Evolutionary conservation across 352 stramenopile genomes (phyloP).

Genomic region (Phytophthora citrophthora): DNA sequence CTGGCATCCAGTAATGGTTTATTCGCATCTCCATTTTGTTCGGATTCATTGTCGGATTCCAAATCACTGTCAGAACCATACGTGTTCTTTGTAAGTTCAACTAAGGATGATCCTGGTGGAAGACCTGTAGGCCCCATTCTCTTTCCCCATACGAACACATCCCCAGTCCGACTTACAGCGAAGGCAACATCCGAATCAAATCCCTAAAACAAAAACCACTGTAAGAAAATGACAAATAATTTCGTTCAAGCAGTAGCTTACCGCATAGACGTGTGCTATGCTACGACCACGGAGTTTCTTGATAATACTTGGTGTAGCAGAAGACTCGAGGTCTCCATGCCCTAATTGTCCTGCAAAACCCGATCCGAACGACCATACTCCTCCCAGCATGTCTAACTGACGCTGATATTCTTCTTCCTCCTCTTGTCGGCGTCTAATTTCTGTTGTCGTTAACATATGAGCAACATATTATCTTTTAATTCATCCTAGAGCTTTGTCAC

Average conservation of each 20-base stretch:
- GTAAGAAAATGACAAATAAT: too few species aligned
- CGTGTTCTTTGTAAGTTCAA: slow-evolving; percentile 39
- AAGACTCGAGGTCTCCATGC: slow-evolving; percentile 74
- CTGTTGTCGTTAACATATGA: slow-evolving; percentile 26
- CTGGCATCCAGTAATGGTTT: slow-evolving; percentile 5
- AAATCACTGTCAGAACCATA: slow-evolving; percentile 58
- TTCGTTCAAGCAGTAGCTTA: slow-evolving; percentile 19
- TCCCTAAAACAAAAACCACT: slow-evolving; percentile 44
- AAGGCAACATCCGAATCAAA: slow-evolving; percentile 87
- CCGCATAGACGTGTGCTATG: slow-evolving; percentile 78
- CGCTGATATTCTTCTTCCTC: slow-evolving; percentile 75
- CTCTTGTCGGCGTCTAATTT: slow-evolving; percentile 59
- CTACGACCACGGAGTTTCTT: slow-evolving; percentile 69
- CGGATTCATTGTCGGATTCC: slow-evolving; percentile 51
- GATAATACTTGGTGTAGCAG: slow-evolving; percentile 60
- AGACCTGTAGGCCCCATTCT: slow-evolving; percentile 64
- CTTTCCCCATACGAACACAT: slow-evolving; percentile 87
- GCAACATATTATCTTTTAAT: background rate
- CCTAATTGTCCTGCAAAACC: slow-evolving; percentile 75
- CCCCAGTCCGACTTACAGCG: slow-evolving; percentile 66
- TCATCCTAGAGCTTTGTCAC: background rate
- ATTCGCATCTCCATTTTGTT: background rate
- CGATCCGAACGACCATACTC: slow-evolving; percentile 84
- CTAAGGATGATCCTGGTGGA: slow-evolving; percentile 35
- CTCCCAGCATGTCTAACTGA: slow-evolving; percentile 81